Evolutionary conservation across 2,329 filamentous ascomycete genomes (phyloP).

Genomic region (Mariannaea sp.): DNA sequence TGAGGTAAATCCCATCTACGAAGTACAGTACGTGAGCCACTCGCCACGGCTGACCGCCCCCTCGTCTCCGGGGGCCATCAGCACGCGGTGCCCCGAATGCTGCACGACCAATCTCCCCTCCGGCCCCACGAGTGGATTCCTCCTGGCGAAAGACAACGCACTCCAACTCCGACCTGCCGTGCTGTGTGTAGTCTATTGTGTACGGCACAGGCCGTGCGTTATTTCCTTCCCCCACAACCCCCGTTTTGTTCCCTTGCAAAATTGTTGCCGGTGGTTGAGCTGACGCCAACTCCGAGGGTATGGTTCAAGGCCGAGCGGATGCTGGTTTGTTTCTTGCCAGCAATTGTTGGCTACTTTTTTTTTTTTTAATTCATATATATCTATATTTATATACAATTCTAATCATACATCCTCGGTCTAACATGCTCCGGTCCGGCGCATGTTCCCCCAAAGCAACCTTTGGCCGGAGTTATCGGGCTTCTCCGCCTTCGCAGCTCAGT

Average conservation of each 20-base stretch:
- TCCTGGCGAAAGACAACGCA: background rate
- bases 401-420: constrained; percentile 2
- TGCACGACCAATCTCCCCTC: background rate
- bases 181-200: background rate
- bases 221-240: background rate
- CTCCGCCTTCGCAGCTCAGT: no score
- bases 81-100: background rate
- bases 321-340: background rate
- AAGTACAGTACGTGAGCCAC: background rate
- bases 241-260: background rate
- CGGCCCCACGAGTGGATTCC: background rate
- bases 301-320: background rate
- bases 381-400: no score
- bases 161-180: background rate
- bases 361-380: no score
- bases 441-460: constrained; percentile 15
- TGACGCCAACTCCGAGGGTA: background rate
- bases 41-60: background rate
- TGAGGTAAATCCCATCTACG: no score
- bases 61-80: background rate
- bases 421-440: constrained; percentile 24
- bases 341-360: no score
- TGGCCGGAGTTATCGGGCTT: constrained; percentile 26
- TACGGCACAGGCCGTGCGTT: background rate
- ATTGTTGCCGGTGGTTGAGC: background rate